These are phyloP conservation scores for Rhodotorula sp. DNA, from an alignment of 1,284 basidiomycete species.

Conservation along the genomic window DNA sequence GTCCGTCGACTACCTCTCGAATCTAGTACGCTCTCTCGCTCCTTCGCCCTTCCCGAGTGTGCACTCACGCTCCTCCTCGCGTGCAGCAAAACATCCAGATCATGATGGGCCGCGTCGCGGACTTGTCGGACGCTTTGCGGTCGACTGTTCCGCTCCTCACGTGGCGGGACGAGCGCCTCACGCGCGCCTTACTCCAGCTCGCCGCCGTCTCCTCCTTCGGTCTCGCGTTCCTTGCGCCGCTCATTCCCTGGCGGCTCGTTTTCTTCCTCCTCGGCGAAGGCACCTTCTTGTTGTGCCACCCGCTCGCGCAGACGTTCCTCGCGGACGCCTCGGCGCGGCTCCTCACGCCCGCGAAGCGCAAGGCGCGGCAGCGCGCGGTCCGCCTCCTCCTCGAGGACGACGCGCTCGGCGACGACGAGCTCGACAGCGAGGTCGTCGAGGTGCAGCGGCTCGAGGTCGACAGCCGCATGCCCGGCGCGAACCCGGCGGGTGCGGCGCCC, in stretches of 20 bases:
- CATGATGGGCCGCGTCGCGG: constrained; percentile 46
- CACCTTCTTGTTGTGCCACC: constrained; percentile 40
- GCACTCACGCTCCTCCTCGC: not conserved
- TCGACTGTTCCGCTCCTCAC: constrained; percentile 42
- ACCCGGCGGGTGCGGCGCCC: no score
- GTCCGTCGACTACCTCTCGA: constrained; percentile 45
- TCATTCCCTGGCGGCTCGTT: constrained; percentile 41
- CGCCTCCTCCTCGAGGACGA: constrained; percentile 35
- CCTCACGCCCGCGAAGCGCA: not conserved
- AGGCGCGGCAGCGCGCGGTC: not conserved
- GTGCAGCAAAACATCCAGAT: constrained; percentile 46
- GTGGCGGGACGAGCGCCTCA: constrained; percentile 42
- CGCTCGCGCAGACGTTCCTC: constrained; percentile 26
- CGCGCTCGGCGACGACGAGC: constrained; percentile 28
- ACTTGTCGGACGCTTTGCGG: constrained; percentile 41
- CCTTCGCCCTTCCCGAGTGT: not conserved
- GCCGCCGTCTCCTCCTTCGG: constrained; percentile 30
- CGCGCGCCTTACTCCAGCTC: constrained; percentile 41
- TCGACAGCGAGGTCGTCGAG: constrained; percentile 30
- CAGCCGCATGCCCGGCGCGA: constrained; percentile 4
- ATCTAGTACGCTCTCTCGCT: constrained; percentile 28
- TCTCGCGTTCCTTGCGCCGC: constrained; percentile 29
- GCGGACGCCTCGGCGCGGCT: not conserved
- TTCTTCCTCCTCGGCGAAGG: constrained; percentile 40
- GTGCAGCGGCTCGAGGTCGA: constrained; percentile 32